A percentile compares a stretch with the other conserved stretches of the same genome.
Conservation (phyloP, 345 rosid species). For the Angophora floribunda region DNA sequence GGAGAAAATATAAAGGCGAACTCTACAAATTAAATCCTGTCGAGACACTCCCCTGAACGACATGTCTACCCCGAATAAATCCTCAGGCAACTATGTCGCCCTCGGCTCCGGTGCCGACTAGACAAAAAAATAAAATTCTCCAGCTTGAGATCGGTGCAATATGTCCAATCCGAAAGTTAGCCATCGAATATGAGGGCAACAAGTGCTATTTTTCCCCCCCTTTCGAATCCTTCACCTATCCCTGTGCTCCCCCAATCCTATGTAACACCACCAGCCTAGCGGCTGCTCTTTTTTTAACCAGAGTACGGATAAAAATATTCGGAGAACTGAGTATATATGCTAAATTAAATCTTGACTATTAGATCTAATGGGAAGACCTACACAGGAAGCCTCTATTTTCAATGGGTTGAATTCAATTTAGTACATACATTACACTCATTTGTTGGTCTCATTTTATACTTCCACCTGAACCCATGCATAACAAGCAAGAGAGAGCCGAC, state of each 20-base stretch:
- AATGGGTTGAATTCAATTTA: background rate
- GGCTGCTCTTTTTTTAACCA: background rate
- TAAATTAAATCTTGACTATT: background rate
- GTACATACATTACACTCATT: background rate
- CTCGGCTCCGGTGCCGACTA: too few relatives aligned
- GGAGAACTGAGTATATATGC: background rate
- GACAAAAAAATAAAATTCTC: too few relatives aligned
- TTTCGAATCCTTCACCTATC: background rate
- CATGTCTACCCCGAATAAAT: too few relatives aligned
- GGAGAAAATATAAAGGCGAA: background rate
- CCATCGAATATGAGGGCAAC: background rate
- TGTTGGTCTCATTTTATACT: background rate
- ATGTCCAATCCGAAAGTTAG: background rate
- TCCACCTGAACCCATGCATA: background rate
- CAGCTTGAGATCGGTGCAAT: background rate
- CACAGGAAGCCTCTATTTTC: background rate
- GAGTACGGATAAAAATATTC: background rate
- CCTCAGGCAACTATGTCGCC: too few relatives aligned
- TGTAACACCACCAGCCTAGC: background rate
- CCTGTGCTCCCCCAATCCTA: background rate
- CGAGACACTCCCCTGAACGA: too few relatives aligned
- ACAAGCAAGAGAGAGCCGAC: background rate
- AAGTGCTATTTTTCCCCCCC: background rate
- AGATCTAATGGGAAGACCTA: background rate
- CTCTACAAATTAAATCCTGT: too few relatives aligned